Percentiles rank a stretch among this genome's conserved stretches.
These are phyloP conservation scores for Alternaria sp. DNA, from an alignment of 2,329 filamentous ascomycete genomes.

Conservation along the genomic window DNA sequence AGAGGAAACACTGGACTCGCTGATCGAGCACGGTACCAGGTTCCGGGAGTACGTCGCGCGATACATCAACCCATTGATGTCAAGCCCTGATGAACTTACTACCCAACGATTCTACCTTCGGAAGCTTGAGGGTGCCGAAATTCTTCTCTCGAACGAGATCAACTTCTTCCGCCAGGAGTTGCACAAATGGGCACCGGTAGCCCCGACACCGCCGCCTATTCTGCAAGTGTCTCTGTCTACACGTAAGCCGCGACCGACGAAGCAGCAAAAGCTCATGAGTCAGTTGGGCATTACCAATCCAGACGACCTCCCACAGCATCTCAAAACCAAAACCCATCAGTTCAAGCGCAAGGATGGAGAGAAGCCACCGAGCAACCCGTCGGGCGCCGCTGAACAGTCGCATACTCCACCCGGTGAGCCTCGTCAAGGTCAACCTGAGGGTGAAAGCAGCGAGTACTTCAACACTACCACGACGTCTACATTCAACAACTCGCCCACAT, in stretches of 20 bases:
- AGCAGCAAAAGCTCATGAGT: constrained; percentile 92
- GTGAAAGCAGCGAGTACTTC: constrained; percentile 41
- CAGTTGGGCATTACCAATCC: constrained; percentile 88
- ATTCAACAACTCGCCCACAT: constrained; percentile 45
- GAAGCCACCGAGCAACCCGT: constrained; percentile 41
- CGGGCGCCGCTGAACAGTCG: constrained; percentile 43
- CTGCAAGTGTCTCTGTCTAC: constrained; percentile 89
- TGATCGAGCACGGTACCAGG: constrained; percentile 81
- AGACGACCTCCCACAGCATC: constrained; percentile 84
- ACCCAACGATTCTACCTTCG: constrained; percentile 93
- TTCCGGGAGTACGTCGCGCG: constrained; percentile 83
- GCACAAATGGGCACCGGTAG: constrained; percentile 92
- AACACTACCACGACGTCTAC: constrained; percentile 30
- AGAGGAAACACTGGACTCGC: constrained; percentile 82
- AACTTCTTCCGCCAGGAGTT: constrained; percentile 97
- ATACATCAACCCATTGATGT: constrained; percentile 81
- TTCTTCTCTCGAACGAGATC: constrained; percentile 89
- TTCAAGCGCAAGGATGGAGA: constrained; percentile 66
- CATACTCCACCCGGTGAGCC: constrained; percentile 48
- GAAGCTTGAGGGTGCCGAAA: constrained; percentile 96
- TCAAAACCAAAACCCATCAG: constrained; percentile 70
- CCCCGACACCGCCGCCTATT: constrained; percentile 82
- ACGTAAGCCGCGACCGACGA: constrained; percentile 92
- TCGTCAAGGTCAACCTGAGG: constrained; percentile 34
- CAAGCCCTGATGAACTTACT: constrained; percentile 83